Evolutionary conservation across 345 rosid genomes (phyloP).

Genomic region (Chamaenerion angustifolium): DNA sequence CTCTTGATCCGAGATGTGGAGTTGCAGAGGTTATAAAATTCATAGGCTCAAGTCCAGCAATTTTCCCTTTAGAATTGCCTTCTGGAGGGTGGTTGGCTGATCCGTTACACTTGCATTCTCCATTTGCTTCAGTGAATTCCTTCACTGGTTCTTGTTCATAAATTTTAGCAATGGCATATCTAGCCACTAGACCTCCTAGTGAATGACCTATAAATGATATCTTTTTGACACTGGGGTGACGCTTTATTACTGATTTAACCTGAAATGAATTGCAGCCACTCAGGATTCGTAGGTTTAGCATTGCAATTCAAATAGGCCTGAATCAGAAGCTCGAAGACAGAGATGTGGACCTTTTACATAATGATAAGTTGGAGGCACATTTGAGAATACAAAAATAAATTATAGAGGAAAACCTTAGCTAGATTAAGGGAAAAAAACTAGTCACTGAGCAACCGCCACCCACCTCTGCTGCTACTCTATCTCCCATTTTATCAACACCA

Average conservation of each 20-base stretch:
- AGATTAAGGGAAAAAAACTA: background rate
- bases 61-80: slow-evolving; percentile 31
- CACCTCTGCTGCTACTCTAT: slow-evolving; percentile 79
- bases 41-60: slow-evolving; percentile 71
- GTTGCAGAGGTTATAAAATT: slow-evolving; percentile 75
- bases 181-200: slow-evolving; percentile 73
- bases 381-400: background rate
- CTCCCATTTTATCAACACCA: slow-evolving; percentile 90
- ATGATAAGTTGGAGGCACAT: background rate
- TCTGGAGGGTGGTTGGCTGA: slow-evolving; percentile 13
- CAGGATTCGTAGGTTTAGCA: background rate
- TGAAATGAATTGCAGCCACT: slow-evolving; percentile 21
- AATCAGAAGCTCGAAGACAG: no score
- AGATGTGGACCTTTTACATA: no score
- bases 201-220: slow-evolving; percentile 81
- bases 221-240: slow-evolving; percentile 43
- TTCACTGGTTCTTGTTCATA: slow-evolving; percentile 22
- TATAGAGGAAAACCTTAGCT: background rate
- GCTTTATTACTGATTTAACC: slow-evolving; percentile 47
- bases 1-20: slow-evolving; percentile 82
- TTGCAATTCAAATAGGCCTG: no score
- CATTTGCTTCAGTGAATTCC: slow-evolving; percentile 25
- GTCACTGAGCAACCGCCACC: slow-evolving; percentile 3
- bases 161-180: slow-evolving; percentile 81
- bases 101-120: slow-evolving; percentile 12